Evolutionary conservation across 2,329 filamentous ascomycete species (phyloP), one percentile per base, ranked within the genome.

Genomic region (Mycogone perniciosa): DNA sequence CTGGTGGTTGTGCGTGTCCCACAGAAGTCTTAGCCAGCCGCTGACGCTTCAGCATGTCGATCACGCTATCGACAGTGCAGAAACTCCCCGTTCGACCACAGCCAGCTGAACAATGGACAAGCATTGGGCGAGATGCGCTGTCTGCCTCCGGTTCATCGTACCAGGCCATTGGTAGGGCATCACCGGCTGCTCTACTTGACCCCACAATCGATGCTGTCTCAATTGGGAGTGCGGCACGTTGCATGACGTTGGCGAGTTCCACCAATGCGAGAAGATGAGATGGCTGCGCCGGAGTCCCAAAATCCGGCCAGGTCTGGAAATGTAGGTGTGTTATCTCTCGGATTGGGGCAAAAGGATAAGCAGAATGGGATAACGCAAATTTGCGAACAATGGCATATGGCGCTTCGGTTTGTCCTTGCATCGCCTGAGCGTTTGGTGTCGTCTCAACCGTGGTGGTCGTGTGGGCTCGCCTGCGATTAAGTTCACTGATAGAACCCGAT

Each of bases 251-350:
- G 60, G 86, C 88, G 47, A 96, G 80, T 67, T 96, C 90, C n/a
- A 97, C 88, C 11, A 99, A 72, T 2, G 86, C 88, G 11, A 99
- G 76, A 2, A 99, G 77, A 61, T 97, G 90, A 5, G 83, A 82
- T 1, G 93, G 90, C 61, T 95, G 87, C 0, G 93, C 90, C 0
- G 92, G 92, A 0, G 90, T 86, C 20, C 93, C 93, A 67, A 97
- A 96, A 63, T 99, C 93, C 0, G 93, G 93, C 93, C 93, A 99
- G n/a, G 86, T 85, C 0, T 89, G 84, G 66, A 96, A 97, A 64
- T 97, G 91, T 10, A 99, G 74, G 60, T 99, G 93, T 0, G 91
- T 96, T 55, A 99, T 86, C 67, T 97, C 91, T 27, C 92, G 86
- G 58, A 96, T 86, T 0, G 89, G 88, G 20, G 83, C 81, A 62